Evolutionary conservation across 768 basidiomycete genomes (phyloP).

Genomic region (Boletus insuetus): DNA sequence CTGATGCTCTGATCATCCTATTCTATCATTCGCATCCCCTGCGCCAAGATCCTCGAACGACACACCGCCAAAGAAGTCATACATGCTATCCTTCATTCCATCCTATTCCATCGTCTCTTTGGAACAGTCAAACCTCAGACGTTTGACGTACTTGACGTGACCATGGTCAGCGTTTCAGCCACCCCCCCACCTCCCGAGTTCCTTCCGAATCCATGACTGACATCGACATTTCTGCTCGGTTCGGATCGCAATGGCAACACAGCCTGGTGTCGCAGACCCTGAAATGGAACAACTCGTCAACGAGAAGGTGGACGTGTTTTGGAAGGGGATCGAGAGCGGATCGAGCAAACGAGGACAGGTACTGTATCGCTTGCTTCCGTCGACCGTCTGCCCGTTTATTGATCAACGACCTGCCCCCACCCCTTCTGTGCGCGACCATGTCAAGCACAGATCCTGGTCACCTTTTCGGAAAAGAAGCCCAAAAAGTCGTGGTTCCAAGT

Average conservation of each 20-base stretch:
- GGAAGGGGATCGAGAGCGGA: conserved; percentile 69
- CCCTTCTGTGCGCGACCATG: neutral
- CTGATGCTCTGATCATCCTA: neutral
- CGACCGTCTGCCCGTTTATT: neutral
- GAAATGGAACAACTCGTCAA: conserved; percentile 70
- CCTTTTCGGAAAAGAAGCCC: conserved; percentile 72
- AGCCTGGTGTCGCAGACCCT: conserved; percentile 78
- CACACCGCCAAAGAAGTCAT: conserved; percentile 71
- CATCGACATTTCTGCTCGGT: neutral
- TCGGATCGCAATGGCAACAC: neutral
- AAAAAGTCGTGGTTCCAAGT: conserved; percentile 79
- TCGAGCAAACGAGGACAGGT: conserved; percentile 70
- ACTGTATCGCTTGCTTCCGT: neutral
- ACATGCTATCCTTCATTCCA: conserved; percentile 72
- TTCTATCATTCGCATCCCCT: too few relatives aligned
- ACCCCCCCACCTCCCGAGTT: too few relatives aligned
- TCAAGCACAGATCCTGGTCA: conserved; percentile 52
- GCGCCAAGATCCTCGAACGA: conserved; percentile 63
- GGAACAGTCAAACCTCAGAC: conserved; percentile 74
- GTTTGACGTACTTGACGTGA: conserved; percentile 80
- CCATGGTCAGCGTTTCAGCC: conserved; percentile 56
- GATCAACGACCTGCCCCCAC: conserved; percentile 18
- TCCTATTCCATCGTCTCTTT: conserved; percentile 81
- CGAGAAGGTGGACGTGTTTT: conserved; percentile 75
- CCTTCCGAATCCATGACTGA: neutral